phyloP scores from a whole-genome alignment of 2,329 filamentous ascomycete species.

The Lizonia empirigonia region DNA sequence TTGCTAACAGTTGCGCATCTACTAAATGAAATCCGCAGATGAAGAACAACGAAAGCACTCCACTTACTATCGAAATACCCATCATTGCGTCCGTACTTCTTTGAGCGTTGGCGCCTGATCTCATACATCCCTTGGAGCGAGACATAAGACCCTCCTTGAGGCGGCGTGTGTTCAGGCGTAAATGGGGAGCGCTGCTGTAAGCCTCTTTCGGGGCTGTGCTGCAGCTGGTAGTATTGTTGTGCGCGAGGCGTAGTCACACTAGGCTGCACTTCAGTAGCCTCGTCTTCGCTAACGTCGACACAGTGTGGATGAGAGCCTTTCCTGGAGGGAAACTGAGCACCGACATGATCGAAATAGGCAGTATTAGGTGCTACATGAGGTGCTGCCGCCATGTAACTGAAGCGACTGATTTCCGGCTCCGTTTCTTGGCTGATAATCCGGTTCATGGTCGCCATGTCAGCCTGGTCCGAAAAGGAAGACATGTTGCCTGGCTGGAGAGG shows the following conservation, averaged over 20 bases:
- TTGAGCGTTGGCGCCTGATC: neutral
- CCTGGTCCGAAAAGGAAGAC: neutral
- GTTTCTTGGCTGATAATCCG: neutral
- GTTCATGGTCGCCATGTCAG: constrained; percentile 2
- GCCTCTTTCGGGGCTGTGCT: neutral
- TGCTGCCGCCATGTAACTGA: neutral
- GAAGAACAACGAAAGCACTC: no score
- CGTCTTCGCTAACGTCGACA: constrained; percentile 6
- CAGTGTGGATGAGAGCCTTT: neutral
- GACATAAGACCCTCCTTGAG: neutral
- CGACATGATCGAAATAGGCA: neutral
- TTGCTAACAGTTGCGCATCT: no score
- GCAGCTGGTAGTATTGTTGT: neutral
- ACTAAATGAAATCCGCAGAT: no score
- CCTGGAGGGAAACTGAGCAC: neutral
- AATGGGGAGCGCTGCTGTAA: neutral
- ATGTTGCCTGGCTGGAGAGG: neutral
- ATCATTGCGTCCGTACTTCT: no score
- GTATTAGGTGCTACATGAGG: neutral
- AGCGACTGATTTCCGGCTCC: neutral
- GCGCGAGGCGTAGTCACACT: neutral
- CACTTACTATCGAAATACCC: no score
- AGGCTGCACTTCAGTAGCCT: neutral
- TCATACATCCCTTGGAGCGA: no score
- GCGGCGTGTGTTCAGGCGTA: neutral